These are phyloP conservation scores for Pythium monospermum DNA, from an alignment of 352 stramenopile species.

Conservation along the genomic window DNA sequence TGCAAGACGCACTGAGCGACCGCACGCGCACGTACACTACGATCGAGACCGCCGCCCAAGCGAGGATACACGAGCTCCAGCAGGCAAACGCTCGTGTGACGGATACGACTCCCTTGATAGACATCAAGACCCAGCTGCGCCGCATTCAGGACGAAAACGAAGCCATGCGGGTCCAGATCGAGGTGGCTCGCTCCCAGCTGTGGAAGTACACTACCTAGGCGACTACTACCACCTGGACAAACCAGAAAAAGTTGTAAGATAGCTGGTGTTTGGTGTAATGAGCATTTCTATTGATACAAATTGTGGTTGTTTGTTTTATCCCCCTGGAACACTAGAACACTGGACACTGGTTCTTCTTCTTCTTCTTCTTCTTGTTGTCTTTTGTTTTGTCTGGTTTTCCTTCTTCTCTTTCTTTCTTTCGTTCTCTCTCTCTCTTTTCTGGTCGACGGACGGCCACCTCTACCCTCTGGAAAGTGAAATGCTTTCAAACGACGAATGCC, in stretches of 20 bases:
- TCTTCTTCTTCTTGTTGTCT: no score
- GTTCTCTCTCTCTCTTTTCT: not conserved
- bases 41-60: not conserved
- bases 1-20: not conserved
- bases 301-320: no score
- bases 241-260: no score
- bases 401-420: not conserved
- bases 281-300: no score
- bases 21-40: not conserved
- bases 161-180: slow-evolving; percentile 27
- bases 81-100: slow-evolving; percentile 8
- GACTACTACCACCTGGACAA: no score
- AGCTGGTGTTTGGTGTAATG: no score
- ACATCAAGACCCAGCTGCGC: slow-evolving; percentile 38
- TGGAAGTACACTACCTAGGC: no score
- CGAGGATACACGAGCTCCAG: slow-evolving; percentile 5
- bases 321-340: no score
- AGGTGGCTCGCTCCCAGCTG: slow-evolving; percentile 36
- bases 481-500: slow-evolving; percentile 76
- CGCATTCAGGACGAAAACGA: slow-evolving; percentile 40
- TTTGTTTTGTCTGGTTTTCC: not conserved
- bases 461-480: slow-evolving; percentile 39
- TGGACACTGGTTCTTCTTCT: no score
- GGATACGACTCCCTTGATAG: slow-evolving; percentile 24
- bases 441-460: no score